These are phyloP conservation scores for Lachnellula cervina DNA, from an alignment of 2,329 filamentous ascomycete genomes.

Conservation along the genomic window DNA sequence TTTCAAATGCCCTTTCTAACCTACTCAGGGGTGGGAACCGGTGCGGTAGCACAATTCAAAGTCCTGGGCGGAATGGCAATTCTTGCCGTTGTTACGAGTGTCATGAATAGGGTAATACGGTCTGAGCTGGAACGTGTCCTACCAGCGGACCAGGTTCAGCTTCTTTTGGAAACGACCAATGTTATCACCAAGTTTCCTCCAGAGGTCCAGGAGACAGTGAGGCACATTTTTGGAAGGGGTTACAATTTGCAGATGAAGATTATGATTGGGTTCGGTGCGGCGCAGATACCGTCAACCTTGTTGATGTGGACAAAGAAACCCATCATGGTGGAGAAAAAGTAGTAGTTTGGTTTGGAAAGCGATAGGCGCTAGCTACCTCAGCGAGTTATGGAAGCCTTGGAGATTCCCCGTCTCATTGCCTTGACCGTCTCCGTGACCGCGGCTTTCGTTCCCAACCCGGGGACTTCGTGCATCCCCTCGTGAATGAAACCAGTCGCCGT, in stretches of 20 bases:
- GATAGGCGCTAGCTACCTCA: neutral
- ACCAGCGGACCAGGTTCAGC: neutral
- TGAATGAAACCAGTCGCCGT: neutral
- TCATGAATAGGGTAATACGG: neutral
- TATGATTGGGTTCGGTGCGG: neutral
- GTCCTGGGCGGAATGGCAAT: neutral
- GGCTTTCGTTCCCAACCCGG: neutral
- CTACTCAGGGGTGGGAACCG: neutral
- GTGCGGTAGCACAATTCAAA: neutral
- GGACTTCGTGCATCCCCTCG: neutral
- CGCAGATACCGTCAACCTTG: neutral
- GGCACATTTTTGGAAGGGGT: neutral
- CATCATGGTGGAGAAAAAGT: neutral
- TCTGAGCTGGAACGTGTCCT: neutral
- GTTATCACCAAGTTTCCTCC: neutral
- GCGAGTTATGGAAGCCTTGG: neutral
- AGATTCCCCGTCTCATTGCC: neutral
- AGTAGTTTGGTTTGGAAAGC: too few species aligned
- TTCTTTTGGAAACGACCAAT: neutral
- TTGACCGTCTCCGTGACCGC: neutral
- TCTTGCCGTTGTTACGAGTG: neutral
- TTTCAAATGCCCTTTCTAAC: neutral
- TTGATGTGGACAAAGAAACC: constrained; percentile 5
- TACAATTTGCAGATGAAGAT: constrained; percentile 4
- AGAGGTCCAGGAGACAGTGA: neutral